phyloP scores from a whole-genome alignment of 768 basidiomycete genomes.

The Suillus paluster region DNA sequence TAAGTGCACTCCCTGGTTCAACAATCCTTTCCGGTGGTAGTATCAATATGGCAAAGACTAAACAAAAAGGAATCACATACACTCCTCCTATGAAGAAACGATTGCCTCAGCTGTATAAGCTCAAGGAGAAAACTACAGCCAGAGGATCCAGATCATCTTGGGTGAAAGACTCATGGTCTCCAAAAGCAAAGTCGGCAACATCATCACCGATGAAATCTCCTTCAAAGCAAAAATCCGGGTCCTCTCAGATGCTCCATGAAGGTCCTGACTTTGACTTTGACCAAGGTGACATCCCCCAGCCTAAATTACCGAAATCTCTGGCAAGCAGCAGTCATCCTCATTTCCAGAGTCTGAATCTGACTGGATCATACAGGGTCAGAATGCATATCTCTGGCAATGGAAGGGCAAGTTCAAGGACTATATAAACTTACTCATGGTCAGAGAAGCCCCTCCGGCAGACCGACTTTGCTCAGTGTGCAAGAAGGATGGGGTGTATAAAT shows the following conservation, averaged over 20 bases:
- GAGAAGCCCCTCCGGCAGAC: background rate
- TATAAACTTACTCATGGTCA: background rate
- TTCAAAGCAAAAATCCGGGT: background rate
- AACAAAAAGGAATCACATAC: background rate
- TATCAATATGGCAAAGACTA: background rate
- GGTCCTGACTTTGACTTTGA: background rate
- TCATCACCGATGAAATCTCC: background rate
- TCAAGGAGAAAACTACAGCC: background rate
- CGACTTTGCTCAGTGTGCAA: background rate
- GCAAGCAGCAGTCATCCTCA: background rate
- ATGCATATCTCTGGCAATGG: background rate
- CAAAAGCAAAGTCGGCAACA: background rate
- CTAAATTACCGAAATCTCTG: background rate
- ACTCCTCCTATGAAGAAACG: background rate
- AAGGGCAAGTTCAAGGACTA: conserved; percentile 1
- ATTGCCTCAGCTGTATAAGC: conserved; percentile 1
- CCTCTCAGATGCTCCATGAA: background rate
- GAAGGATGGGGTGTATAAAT: background rate
- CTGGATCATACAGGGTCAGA: background rate
- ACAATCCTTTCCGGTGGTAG: background rate
- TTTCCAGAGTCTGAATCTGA: background rate
- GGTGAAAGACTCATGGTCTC: background rate
- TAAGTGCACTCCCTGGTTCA: background rate
- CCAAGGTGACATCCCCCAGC: background rate
- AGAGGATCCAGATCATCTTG: conserved; percentile 1